phyloP scores from a whole-genome alignment of 2,329 filamentous ascomycete genomes.

The Orbilia brochopaga region DNA sequence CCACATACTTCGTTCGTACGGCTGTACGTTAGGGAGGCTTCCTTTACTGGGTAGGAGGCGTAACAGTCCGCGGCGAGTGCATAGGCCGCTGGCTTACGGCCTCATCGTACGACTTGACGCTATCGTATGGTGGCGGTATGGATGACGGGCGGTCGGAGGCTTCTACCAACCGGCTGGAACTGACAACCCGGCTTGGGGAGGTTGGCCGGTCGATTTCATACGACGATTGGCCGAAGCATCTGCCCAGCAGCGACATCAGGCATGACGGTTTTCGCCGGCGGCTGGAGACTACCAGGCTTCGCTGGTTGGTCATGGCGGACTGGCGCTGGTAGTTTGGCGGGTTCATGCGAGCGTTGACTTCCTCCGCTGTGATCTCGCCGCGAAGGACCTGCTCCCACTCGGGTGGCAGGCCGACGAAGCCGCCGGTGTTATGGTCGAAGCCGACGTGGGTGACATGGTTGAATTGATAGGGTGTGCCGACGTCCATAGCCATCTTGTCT shows the following conservation, averaged over 20 bases:
- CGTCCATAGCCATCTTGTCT: conserved; percentile 63
- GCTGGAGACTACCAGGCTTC: conserved; percentile 9
- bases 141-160: conserved; percentile 47
- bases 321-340: conserved; percentile 48
- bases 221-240: conserved; percentile 38
- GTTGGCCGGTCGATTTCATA: conserved; percentile 27
- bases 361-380: conserved; percentile 46
- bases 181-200: conserved; percentile 43
- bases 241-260: conserved; percentile 37
- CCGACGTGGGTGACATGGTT: conserved; percentile 94
- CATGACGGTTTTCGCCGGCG: conserved; percentile 35
- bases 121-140: conserved; percentile 49
- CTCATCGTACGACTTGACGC: conserved; percentile 51
- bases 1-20: too few relatives aligned
- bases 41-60: conserved; percentile 45
- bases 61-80: conserved; percentile 27
- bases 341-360: conserved; percentile 42
- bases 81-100: conserved; percentile 42
- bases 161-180: conserved; percentile 48
- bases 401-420: conserved; percentile 87
- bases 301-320: conserved; percentile 19
- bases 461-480: conserved; percentile 97
- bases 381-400: conserved; percentile 91
- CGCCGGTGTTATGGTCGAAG: conserved; percentile 90
- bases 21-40: too few relatives aligned